Conservation (phyloP, 148 eudicot genomes). For the Euryodendron excelsum region DNA sequence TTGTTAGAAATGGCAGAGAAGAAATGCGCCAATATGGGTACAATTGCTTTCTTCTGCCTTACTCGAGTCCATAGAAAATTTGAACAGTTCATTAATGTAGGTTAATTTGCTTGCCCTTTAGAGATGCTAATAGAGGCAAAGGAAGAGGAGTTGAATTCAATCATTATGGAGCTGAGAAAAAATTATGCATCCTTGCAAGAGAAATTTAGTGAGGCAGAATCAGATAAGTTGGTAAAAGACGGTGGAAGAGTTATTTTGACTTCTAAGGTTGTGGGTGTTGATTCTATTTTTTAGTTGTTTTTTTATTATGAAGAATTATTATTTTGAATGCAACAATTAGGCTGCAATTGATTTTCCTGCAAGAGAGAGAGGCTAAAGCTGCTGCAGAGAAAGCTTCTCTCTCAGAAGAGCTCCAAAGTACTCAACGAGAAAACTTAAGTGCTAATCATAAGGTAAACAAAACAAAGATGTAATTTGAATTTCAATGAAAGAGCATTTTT, state of each 20-base stretch:
- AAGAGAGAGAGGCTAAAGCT: constrained; percentile 66
- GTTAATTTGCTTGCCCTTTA: constrained; percentile 27
- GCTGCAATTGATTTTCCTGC: constrained; percentile 61
- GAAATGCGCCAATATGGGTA: too few species aligned
- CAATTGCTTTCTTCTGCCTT: constrained; percentile 10
- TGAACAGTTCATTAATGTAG: constrained; percentile 2
- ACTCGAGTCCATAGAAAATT: background rate
- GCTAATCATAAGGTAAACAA: constrained; percentile 68
- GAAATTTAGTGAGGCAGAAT: constrained; percentile 69
- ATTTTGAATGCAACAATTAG: constrained; percentile 32
- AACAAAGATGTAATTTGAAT: background rate
- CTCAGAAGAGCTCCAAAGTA: constrained; percentile 58
- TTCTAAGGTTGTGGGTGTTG: background rate
- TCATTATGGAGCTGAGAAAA: too few species aligned
- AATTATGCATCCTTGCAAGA: too few species aligned
- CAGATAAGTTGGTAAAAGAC: constrained; percentile 68
- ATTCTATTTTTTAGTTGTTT: background rate
- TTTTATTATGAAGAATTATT: background rate
- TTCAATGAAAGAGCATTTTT: background rate
- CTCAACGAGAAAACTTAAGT: constrained; percentile 61
- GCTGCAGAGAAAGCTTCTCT: constrained; percentile 71
- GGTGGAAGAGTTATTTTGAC: background rate
- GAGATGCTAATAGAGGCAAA: constrained; percentile 74
- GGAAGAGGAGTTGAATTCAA: too few species aligned
- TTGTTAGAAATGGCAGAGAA: too few species aligned